phyloP scores from a whole-genome alignment of 148 eudicot genomes.

The Dianthus caryophyllus region DNA sequence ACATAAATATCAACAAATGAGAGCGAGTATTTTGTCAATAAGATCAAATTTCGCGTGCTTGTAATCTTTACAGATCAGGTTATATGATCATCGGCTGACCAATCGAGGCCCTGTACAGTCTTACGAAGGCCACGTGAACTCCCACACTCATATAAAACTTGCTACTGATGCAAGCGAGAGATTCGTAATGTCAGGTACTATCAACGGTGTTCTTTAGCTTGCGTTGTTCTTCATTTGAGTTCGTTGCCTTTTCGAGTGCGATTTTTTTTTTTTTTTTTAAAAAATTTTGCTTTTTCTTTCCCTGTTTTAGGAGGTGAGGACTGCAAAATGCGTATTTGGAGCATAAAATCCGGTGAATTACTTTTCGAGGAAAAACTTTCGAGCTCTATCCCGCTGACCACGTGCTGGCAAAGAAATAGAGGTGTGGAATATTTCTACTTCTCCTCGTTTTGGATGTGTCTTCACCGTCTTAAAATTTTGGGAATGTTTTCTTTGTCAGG shows the following conservation, averaged over 20 bases:
- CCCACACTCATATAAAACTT: constrained; percentile 67
- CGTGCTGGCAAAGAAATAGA: constrained; percentile 56
- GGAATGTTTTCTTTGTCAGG: constrained; percentile 13
- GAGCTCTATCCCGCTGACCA: constrained; percentile 45
- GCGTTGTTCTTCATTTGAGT: not conserved
- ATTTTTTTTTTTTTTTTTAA: too few species aligned
- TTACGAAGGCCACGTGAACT: constrained; percentile 74
- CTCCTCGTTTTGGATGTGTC: not conserved
- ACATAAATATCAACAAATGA: too few species aligned
- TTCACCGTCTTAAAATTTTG: not conserved
- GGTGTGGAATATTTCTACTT: constrained; percentile 24
- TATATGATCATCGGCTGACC: constrained; percentile 79
- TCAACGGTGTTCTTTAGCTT: not conserved
- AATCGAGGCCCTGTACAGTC: constrained; percentile 71
- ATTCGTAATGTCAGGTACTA: constrained; percentile 63
- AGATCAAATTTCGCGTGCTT: too few species aligned
- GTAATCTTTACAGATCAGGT: constrained; percentile 49
- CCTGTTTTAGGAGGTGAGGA: constrained; percentile 78
- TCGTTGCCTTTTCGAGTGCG: not conserved
- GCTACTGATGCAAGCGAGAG: constrained; percentile 72
- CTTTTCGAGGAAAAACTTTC: constrained; percentile 59
- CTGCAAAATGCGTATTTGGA: constrained; percentile 63
- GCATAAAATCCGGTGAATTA: constrained; percentile 72
- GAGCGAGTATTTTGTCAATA: too few species aligned
- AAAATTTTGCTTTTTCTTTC: not conserved